phyloP scores from a whole-genome alignment of 495 filamentous ascomycete species.

The Aspergillus carlsbadensis region DNA sequence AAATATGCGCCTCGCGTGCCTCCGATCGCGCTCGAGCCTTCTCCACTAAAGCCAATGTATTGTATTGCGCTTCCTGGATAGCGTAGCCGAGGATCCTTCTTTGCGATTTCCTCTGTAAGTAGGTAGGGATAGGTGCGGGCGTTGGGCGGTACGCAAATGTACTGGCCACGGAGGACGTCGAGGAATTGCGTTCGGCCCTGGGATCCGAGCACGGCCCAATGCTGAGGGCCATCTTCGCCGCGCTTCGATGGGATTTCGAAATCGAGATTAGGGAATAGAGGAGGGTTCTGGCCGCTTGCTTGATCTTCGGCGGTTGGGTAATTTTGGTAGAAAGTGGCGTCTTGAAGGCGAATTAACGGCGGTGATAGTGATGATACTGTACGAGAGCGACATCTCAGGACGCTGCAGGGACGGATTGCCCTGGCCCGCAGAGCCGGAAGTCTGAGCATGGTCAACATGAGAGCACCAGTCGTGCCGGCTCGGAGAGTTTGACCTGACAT shows the following conservation, averaged over 20 bases:
- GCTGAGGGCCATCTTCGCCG: conserved; percentile 31
- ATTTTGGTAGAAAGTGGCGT: conserved; percentile 78
- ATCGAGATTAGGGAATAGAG: conserved; percentile 66
- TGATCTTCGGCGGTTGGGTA: conserved; percentile 57
- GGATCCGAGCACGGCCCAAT: conserved; percentile 75
- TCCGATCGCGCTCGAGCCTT: conserved; percentile 56
- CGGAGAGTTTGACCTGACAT: background rate
- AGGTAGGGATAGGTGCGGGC: conserved; percentile 78
- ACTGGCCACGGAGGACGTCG: conserved; percentile 68
- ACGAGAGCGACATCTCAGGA: conserved; percentile 6
- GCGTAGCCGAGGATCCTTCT: conserved; percentile 53
- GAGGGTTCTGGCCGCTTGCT: conserved; percentile 40
- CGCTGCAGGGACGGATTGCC: conserved; percentile 1
- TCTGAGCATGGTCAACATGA: conserved; percentile 3
- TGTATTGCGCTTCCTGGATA: conserved; percentile 65
- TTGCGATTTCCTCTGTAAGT: conserved; percentile 56
- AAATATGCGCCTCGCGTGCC: conserved; percentile 72
- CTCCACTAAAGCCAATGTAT: conserved; percentile 75
- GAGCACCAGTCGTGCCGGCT: background rate
- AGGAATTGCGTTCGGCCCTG: conserved; percentile 75
- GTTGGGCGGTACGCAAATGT: conserved; percentile 68
- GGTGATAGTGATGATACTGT: conserved; percentile 21
- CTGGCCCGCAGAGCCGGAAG: conserved; percentile 7
- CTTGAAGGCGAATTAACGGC: conserved; percentile 69
- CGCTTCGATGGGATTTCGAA: conserved; percentile 61